Conservation (phyloP, 768 basidiomycete genomes). For the Tremella fuciformis region DNA sequence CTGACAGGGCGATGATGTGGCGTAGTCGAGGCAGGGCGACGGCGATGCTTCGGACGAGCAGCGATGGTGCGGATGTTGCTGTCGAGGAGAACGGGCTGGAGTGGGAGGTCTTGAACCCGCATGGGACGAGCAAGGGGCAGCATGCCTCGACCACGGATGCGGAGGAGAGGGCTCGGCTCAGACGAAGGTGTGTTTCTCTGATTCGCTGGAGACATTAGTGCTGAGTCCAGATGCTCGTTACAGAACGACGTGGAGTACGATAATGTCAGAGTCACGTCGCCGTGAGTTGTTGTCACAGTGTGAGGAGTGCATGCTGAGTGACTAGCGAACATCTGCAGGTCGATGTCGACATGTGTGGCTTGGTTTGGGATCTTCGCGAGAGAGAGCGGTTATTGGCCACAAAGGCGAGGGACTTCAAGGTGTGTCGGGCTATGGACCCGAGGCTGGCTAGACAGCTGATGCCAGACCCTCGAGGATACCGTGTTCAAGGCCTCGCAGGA, state of each 20-base stretch:
- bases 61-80: slow-evolving; percentile 44
- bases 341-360: slow-evolving; percentile 38
- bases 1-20: slow-evolving; percentile 34
- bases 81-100: slow-evolving; percentile 38
- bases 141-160: background rate
- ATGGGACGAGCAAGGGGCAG: slow-evolving; percentile 32
- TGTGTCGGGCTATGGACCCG: slow-evolving; percentile 8
- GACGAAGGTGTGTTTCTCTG: slow-evolving; percentile 21
- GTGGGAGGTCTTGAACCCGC: slow-evolving; percentile 41
- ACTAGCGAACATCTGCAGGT: slow-evolving; percentile 37
- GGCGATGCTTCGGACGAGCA: slow-evolving; percentile 33
- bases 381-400: slow-evolving; percentile 26
- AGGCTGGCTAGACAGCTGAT: background rate
- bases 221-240: slow-evolving; percentile 29
- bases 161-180: slow-evolving; percentile 2
- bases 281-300: slow-evolving; percentile 26
- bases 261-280: slow-evolving; percentile 20
- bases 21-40: slow-evolving; percentile 21
- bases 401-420: slow-evolving; percentile 31
- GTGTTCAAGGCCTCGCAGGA: slow-evolving; percentile 23
- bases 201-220: background rate
- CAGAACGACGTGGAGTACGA: slow-evolving; percentile 24
- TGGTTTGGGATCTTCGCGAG: slow-evolving; percentile 29
- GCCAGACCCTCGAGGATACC: slow-evolving; percentile 28
- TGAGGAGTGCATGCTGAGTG: slow-evolving; percentile 3